Evolutionary conservation across 352 stramenopile species (phyloP).

Genomic region (Globisporangium emineosum): DNA sequence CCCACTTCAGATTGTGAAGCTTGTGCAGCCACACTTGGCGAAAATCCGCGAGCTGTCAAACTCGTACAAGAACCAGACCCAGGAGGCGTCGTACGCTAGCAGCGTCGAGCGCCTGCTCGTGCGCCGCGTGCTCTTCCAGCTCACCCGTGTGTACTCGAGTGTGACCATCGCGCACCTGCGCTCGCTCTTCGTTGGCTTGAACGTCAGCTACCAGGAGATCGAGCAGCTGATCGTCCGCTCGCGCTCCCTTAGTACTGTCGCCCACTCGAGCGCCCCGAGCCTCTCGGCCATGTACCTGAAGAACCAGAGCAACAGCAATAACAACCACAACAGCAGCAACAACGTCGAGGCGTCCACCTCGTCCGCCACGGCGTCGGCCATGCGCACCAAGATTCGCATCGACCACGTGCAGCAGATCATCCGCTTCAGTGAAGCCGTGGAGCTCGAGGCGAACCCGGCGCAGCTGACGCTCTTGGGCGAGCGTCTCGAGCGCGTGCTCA

Average conservation of each 20-base stretch:
- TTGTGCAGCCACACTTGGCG: constrained; percentile 60
- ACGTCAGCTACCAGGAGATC: constrained; percentile 79
- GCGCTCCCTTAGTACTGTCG: constrained; percentile 63
- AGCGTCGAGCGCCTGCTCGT: constrained; percentile 68
- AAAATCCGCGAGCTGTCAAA: constrained; percentile 30
- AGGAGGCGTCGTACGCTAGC: constrained; percentile 54
- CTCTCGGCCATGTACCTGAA: constrained; percentile 67
- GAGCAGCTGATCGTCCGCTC: constrained; percentile 85
- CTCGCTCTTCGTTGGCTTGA: constrained; percentile 83
- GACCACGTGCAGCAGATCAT: constrained; percentile 85
- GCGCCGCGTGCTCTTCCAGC: constrained; percentile 79
- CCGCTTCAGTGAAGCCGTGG: constrained; percentile 77
- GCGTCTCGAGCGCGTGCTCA: constrained; percentile 56
- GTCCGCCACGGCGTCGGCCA: constrained; percentile 36
- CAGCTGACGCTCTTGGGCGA: constrained; percentile 75
- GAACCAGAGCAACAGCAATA: constrained; percentile 36
- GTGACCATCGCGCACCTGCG: constrained; percentile 82
- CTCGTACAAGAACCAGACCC: constrained; percentile 24
- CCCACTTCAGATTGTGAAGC: constrained; percentile 70
- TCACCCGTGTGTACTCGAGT: constrained; percentile 85
- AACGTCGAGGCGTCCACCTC: constrained; percentile 54
- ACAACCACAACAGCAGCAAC: constrained; percentile 4
- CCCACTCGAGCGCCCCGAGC: constrained; percentile 55
- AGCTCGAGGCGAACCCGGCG: constrained; percentile 73
- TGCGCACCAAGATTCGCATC: constrained; percentile 78